phyloP scores from a whole-genome alignment of 768 basidiomycete genomes.

The Calocybe gangraenosa region DNA sequence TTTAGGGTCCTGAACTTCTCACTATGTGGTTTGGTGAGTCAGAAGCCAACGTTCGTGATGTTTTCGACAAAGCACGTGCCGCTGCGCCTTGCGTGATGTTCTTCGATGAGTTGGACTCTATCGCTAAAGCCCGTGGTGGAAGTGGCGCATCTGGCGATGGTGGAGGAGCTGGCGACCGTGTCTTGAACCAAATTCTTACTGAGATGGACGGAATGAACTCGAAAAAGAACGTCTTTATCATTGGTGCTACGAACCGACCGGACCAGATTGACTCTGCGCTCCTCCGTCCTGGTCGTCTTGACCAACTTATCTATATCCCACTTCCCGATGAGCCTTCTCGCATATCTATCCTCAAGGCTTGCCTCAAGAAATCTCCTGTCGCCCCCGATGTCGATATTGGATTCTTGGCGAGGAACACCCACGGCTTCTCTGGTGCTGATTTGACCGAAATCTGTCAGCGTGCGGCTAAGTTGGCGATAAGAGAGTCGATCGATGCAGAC shows the following conservation, averaged over 20 bases:
- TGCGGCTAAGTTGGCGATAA: conserved; percentile 94
- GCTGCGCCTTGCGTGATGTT: conserved; percentile 99
- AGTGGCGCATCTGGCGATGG: conserved; percentile 79
- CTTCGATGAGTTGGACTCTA: conserved; percentile 99
- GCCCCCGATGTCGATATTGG: conserved; percentile 74
- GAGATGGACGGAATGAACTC: conserved; percentile 99
- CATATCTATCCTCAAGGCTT: conserved; percentile 85
- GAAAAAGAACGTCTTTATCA: conserved; percentile 99
- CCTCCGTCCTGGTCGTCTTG: conserved; percentile 95
- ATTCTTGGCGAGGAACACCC: conserved; percentile 89
- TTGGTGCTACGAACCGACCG: conserved; percentile 94
- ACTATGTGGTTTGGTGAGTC: conserved; percentile 99
- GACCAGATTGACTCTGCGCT: conserved; percentile 94
- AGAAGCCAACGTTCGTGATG: conserved; percentile 98
- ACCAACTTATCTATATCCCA: conserved; percentile 99
- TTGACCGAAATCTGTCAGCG: conserved; percentile 99
- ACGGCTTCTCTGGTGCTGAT: conserved; percentile 99
- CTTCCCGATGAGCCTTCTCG: conserved; percentile 94
- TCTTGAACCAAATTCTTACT: conserved; percentile 93
- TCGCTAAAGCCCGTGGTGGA: conserved; percentile 94
- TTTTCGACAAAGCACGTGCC: conserved; percentile 99
- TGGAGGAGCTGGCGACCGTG: conserved; percentile 96
- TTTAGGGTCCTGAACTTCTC: conserved; percentile 92
- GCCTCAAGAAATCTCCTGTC: conserved; percentile 90
- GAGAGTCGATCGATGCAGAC: conserved; percentile 92